Conservation (phyloP, 1,284 basidiomycete species). For the Sparassis latifolia region DNA sequence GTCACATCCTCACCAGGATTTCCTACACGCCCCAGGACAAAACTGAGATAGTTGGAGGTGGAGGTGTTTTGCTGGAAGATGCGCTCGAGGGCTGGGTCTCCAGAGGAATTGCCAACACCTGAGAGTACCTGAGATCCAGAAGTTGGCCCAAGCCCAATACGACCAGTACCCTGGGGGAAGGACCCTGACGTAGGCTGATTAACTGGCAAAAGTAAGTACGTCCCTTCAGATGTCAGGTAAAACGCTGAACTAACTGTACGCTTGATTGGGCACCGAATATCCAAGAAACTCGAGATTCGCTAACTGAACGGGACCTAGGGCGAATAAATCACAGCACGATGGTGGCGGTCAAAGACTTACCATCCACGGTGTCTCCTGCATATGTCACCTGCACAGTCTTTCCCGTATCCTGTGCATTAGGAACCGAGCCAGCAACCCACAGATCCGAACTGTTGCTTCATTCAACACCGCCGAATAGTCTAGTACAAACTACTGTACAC, state of each 20-base stretch:
- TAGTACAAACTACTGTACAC: not conserved
- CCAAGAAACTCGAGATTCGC: slow-evolving; percentile 47
- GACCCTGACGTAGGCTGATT: no score
- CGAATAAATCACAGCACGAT: not conserved
- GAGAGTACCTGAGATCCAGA: slow-evolving; percentile 23
- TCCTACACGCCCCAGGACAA: slow-evolving; percentile 27
- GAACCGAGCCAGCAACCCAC: slow-evolving; percentile 46
- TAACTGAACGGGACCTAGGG: slow-evolving; percentile 41
- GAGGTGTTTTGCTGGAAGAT: slow-evolving; percentile 49
- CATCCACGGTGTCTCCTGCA: slow-evolving; percentile 39
- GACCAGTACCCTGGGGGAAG: slow-evolving; percentile 15
- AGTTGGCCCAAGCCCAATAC: slow-evolving; percentile 34
- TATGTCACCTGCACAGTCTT: slow-evolving; percentile 36
- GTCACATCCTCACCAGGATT: slow-evolving; percentile 19
- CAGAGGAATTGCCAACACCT: slow-evolving; percentile 16
- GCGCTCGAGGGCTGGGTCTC: slow-evolving; percentile 47
- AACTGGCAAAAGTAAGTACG: no score
- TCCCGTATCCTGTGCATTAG: slow-evolving; percentile 33
- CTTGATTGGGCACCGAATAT: slow-evolving; percentile 46
- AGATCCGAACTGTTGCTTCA: slow-evolving; percentile 39
- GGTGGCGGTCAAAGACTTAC: slow-evolving; percentile 20
- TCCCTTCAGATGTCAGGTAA: no score
- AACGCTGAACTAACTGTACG: slow-evolving; percentile 40
- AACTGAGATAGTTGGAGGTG: slow-evolving; percentile 47
- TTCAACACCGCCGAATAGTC: no score